These are phyloP conservation scores for Apiospora pterosperma DNA, from an alignment of 2,329 filamentous ascomycete genomes.

Conservation along the genomic window DNA sequence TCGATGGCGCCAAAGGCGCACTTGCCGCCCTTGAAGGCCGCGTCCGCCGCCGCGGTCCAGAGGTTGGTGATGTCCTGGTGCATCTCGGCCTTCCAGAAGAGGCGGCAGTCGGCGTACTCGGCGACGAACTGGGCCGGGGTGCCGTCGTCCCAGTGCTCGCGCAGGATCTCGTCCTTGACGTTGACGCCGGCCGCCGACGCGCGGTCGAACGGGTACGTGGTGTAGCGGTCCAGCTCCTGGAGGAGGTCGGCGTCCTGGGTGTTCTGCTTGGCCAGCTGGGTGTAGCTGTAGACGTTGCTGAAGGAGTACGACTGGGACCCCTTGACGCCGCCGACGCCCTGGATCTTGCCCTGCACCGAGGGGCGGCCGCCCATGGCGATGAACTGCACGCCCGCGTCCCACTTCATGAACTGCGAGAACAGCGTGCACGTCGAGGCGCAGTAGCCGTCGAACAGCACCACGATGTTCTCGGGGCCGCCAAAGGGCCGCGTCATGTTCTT, in stretches of 20 bases:
- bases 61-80: constrained; percentile 40
- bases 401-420: constrained; percentile 51
- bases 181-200: constrained; percentile 32
- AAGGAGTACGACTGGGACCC: constrained; percentile 39
- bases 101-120: constrained; percentile 46
- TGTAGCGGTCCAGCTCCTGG: constrained; percentile 28
- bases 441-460: constrained; percentile 56
- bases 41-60: constrained; percentile 42
- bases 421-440: constrained; percentile 58
- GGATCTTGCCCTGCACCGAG: constrained; percentile 41
- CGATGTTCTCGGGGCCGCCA: constrained; percentile 49
- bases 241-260: constrained; percentile 25
- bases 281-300: constrained; percentile 23
- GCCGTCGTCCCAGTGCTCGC: constrained; percentile 33
- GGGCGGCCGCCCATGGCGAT: constrained; percentile 50
- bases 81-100: constrained; percentile 50
- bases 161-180: constrained; percentile 36
- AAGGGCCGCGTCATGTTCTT: constrained; percentile 48
- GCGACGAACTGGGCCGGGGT: constrained; percentile 45
- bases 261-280: constrained; percentile 17
- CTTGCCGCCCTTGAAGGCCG: constrained; percentile 37
- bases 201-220: constrained; percentile 28
- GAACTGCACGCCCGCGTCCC: constrained; percentile 50
- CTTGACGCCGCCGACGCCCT: constrained; percentile 52
- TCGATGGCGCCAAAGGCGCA: constrained; percentile 35